A percentile compares a stretch with the other conserved stretches of the same genome.
These are phyloP conservation scores for Coix lacrymajobi DNA, from an alignment of 176 grass and related monocot species.

Conservation along the genomic window DNA sequence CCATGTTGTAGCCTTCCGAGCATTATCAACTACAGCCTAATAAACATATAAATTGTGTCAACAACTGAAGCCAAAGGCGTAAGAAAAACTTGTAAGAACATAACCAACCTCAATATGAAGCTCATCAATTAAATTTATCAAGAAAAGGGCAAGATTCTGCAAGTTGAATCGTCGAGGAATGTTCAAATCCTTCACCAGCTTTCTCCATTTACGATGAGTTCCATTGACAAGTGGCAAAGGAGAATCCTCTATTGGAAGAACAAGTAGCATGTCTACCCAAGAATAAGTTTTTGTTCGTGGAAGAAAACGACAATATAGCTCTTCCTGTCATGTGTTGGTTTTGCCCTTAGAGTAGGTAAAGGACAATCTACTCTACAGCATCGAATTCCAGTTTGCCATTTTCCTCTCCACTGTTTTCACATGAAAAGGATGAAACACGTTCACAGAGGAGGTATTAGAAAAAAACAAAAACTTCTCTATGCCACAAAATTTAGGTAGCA, in stretches of 20 bases:
- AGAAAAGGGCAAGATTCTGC: constrained; percentile 82
- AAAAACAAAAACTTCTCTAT: neutral
- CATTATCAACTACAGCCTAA: constrained; percentile 86
- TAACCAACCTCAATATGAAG: constrained; percentile 69
- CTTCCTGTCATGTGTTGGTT: constrained; percentile 89
- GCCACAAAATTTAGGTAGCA: neutral
- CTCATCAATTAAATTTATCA: constrained; percentile 78
- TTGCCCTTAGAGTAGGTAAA: constrained; percentile 71
- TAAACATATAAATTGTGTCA: constrained; percentile 22
- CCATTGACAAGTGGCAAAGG: constrained; percentile 77
- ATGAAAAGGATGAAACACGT: constrained; percentile 14
- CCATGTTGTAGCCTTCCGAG: constrained; percentile 61
- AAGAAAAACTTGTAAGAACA: constrained; percentile 7
- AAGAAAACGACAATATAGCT: constrained; percentile 90
- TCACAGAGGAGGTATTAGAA: constrained; percentile 7
- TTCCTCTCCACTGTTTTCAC: constrained; percentile 91
- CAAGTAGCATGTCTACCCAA: constrained; percentile 86
- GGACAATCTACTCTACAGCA: constrained; percentile 83
- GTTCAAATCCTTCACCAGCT: constrained; percentile 74
- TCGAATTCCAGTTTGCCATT: constrained; percentile 96
- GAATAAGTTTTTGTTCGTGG: constrained; percentile 82
- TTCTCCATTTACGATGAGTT: constrained; percentile 91
- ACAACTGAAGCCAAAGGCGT: neutral
- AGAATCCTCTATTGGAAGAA: constrained; percentile 62
- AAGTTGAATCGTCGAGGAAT: constrained; percentile 59